phyloP scores from a whole-genome alignment of 1,139 yeast species.

The Protomyces gravidus region DNA sequence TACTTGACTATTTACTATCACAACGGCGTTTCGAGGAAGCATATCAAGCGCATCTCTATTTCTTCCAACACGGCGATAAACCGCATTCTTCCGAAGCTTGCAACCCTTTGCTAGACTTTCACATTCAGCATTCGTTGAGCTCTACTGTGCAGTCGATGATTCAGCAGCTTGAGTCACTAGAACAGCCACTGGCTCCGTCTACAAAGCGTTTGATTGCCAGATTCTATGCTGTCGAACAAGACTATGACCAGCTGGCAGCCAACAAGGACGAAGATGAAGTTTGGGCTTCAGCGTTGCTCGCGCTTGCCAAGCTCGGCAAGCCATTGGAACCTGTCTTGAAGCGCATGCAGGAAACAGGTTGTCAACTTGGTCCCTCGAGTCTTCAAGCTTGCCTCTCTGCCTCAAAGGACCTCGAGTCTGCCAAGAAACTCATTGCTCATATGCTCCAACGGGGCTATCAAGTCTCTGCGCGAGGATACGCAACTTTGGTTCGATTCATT shows the following conservation, averaged over 20 bases:
- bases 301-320: background rate
- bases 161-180: background rate
- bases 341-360: background rate
- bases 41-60: background rate
- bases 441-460: constrained; percentile 2
- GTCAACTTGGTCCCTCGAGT: background rate
- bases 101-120: background rate
- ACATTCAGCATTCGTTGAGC: background rate
- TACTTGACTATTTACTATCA: background rate
- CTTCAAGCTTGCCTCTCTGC: constrained; percentile 5
- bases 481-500: constrained; percentile 3
- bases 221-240: background rate
- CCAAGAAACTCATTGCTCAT: background rate
- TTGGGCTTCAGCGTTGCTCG: constrained; percentile 11
- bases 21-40: background rate
- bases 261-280: background rate
- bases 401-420: background rate
- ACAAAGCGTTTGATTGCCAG: background rate
- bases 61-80: background rate
- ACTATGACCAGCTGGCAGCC: background rate
- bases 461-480: constrained; percentile 8
- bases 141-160: background rate
- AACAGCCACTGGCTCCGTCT: background rate
- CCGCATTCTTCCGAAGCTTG: background rate
- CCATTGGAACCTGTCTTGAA: background rate